These are phyloP conservation scores for Leishmania tropica DNA, from an alignment of 208 protist species.

Conservation along the genomic window DNA sequence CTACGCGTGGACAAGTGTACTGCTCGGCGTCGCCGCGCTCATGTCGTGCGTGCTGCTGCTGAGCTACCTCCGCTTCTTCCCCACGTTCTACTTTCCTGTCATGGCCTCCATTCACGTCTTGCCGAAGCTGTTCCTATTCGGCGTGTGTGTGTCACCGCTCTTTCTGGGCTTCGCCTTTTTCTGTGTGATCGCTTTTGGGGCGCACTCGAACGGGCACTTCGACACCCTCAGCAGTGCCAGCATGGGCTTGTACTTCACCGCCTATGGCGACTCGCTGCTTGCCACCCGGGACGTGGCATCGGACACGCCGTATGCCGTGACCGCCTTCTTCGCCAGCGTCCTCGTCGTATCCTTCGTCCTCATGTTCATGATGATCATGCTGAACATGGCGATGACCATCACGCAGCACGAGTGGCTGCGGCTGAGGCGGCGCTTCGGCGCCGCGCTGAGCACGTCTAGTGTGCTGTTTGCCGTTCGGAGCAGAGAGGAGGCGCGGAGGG, in stretches of 20 bases:
- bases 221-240: slow-evolving; percentile 39
- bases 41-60: slow-evolving; percentile 44
- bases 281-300: slow-evolving; percentile 36
- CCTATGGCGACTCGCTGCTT: slow-evolving; percentile 63
- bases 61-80: slow-evolving; percentile 62
- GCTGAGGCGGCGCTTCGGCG: slow-evolving; percentile 48
- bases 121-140: slow-evolving; percentile 47
- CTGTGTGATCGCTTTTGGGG: slow-evolving; percentile 56
- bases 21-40: slow-evolving; percentile 41
- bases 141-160: slow-evolving; percentile 41
- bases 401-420: slow-evolving; percentile 56
- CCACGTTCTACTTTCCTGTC: slow-evolving; percentile 48
- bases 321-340: slow-evolving; percentile 37
- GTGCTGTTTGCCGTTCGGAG: slow-evolving; percentile 49
- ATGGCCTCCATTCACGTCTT: slow-evolving; percentile 43
- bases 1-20: slow-evolving; percentile 35
- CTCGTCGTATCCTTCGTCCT: slow-evolving; percentile 50
- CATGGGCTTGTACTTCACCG: slow-evolving; percentile 55
- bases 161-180: slow-evolving; percentile 61
- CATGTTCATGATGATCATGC: slow-evolving; percentile 62
- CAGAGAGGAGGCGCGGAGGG: slow-evolving; percentile 44
- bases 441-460: slow-evolving; percentile 43
- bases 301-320: slow-evolving; percentile 29
- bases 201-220: slow-evolving; percentile 46
- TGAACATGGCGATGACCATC: slow-evolving; percentile 66